phyloP scores from a whole-genome alignment of 441 rosid genomes.

The Erodium chrysanthum region DNA sequence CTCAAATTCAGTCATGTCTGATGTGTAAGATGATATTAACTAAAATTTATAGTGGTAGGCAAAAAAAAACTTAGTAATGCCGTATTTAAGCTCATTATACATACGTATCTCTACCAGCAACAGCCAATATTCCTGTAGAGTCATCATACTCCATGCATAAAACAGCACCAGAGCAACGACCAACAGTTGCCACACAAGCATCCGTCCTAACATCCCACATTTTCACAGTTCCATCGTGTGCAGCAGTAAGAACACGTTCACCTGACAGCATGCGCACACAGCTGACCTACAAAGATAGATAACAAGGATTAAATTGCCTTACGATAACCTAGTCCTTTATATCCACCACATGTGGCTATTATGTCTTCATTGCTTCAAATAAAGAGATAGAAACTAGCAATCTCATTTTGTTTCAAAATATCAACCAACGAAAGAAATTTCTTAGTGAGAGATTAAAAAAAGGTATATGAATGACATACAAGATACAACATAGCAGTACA shows the following conservation, averaged over 20 bases:
- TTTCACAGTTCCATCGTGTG: slow-evolving; percentile 94
- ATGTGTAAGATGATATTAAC: neutral
- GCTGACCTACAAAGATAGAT: slow-evolving; percentile 52
- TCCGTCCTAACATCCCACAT: slow-evolving; percentile 99
- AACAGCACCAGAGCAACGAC: slow-evolving; percentile 83
- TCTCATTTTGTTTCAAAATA: neutral
- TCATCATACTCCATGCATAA: slow-evolving; percentile 94
- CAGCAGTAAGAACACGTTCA: slow-evolving; percentile 90
- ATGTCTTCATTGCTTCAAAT: neutral
- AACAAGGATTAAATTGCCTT: slow-evolving; percentile 9
- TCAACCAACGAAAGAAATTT: neutral
- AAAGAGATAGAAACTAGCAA: neutral
- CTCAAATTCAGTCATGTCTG: neutral
- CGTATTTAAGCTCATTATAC: slow-evolving; percentile 20
- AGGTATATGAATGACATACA: neutral
- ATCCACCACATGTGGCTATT: neutral
- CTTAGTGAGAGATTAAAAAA: neutral
- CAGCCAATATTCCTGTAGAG: slow-evolving; percentile 86
- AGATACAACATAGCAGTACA: neutral
- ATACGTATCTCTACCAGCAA: slow-evolving; percentile 96
- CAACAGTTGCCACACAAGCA: slow-evolving; percentile 95
- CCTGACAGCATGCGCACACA: slow-evolving; percentile 95
- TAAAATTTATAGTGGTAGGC: neutral
- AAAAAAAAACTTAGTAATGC: neutral
- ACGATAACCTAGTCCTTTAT: neutral